Evolutionary conservation across 306 rosid species (phyloP), one percentile per base, ranked within the genome.

Genomic region (Quercus glauca): DNA sequence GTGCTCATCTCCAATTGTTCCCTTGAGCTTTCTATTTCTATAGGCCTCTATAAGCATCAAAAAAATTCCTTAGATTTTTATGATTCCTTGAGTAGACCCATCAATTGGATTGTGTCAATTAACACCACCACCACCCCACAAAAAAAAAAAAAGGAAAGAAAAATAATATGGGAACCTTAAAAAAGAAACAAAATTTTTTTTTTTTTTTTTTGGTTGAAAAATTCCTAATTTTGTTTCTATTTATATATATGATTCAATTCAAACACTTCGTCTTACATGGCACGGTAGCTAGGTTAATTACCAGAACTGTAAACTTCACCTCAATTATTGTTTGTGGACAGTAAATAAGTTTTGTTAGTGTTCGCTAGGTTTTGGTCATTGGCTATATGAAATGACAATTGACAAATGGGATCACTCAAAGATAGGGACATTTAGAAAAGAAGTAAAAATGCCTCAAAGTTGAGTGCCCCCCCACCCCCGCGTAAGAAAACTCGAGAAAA

Each of bases 301-400:
- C 83, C 79, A 9, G 18, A 71, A 61, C 31, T n/a, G 81, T 18
- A 74, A 71, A 17, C 11, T 60, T 76, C 59, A 75, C 58, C 87
- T 83, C 91, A 85, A 84, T 85, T 84, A 88, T 86, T 85, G 85
- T 80, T 55, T 78, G 29, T 80, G 83, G 75, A 84, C 61, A 3
- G 63, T 60, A 86, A 87, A 89, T 7, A 41, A 2, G 92, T 65
- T 75, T 4, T 19, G 80, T 43, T 57, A 79, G 82, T 80, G 81
- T 78, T 73, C 82, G n/a, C 65, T n/a, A 49, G 59, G 82, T 69
- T 55, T 71, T 31, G 56, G n/a, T 60, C 43, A 56, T 37, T 67
- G 26, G 55, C 25, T 28, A 52, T 29, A 45, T 35, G n/a, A 21
- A 55, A 37, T 52, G 61, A 26, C 60, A 23, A 52, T 65, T 35